These are phyloP conservation scores for Phytophthora nicotianae DNA, from an alignment of 352 stramenopile genomes.

Conservation along the genomic window DNA sequence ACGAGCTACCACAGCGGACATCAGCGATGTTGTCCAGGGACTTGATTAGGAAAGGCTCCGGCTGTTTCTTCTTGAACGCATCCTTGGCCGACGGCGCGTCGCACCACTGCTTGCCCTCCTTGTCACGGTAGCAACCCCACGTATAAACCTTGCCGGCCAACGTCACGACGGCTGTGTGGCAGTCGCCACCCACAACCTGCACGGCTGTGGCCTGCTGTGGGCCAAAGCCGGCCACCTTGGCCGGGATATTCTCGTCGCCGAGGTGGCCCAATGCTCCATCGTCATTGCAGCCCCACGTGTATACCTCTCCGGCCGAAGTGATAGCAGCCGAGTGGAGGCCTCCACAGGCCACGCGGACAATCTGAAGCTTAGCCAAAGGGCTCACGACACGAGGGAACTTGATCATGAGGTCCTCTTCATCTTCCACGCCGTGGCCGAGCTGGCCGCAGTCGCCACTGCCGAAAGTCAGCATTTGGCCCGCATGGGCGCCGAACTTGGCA, in stretches of 20 bases:
- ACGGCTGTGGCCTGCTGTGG: conserved; percentile 44
- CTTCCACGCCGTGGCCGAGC: conserved; percentile 89
- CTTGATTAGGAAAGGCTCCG: conserved; percentile 63
- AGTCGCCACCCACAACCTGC: conserved; percentile 93
- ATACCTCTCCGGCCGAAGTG: conserved; percentile 88
- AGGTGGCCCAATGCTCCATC: conserved; percentile 89
- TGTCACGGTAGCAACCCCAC: conserved; percentile 97
- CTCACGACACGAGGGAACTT: conserved; percentile 65
- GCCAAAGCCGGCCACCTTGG: conserved; percentile 64
- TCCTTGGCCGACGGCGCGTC: conserved; percentile 65
- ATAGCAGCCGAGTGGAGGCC: conserved; percentile 93
- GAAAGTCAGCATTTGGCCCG: conserved; percentile 77
- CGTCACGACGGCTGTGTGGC: conserved; percentile 92
- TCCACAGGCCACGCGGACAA: conserved; percentile 86
- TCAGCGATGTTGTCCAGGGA: conserved; percentile 68
- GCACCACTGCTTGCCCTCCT: conserved; percentile 94
- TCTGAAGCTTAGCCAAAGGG: conserved; percentile 43
- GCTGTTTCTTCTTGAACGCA: conserved; percentile 87
- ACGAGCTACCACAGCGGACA: conserved; percentile 82
- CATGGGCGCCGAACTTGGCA: conserved; percentile 55
- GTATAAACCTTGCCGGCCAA: conserved; percentile 91
- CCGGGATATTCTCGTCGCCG: conserved; percentile 81
- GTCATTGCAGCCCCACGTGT: conserved; percentile 95
- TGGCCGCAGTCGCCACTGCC: conserved; percentile 93
- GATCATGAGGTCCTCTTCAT: conserved; percentile 74